Percentiles rank a stretch among this genome's conserved stretches.
Evolutionary conservation across 1,284 basidiomycete genomes (phyloP).

Genomic region (Schizopora paradoxa): DNA sequence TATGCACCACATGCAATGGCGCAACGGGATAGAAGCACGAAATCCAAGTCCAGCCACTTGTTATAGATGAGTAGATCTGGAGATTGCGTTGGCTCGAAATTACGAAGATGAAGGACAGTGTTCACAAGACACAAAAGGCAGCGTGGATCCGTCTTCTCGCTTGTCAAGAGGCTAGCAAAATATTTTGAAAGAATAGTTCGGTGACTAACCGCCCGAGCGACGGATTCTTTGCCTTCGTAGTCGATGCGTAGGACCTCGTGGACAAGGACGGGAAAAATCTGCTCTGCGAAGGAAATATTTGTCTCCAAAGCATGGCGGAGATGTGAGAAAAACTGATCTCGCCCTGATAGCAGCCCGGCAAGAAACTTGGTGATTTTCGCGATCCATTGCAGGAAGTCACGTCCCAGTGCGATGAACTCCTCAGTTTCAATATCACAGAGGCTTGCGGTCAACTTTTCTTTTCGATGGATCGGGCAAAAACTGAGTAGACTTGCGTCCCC

Average conservation of each 20-base stretch:
- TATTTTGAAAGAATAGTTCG: constrained; percentile 54
- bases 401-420: constrained; percentile 30
- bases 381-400: constrained; percentile 64
- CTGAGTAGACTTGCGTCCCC: constrained; percentile 50
- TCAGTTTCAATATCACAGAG: constrained; percentile 28
- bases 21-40: constrained; percentile 63
- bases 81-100: constrained; percentile 44
- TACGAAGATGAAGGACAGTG: constrained; percentile 76
- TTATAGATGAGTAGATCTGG: constrained; percentile 63
- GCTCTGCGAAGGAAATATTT: constrained; percentile 55
- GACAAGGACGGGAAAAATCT: constrained; percentile 71
- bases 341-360: constrained; percentile 48
- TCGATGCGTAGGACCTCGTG: constrained; percentile 58
- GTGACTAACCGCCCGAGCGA: constrained; percentile 26
- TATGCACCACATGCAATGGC: constrained; percentile 79
- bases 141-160: constrained; percentile 34
- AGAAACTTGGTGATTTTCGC: constrained; percentile 55
- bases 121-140: constrained; percentile 69
- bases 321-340: constrained; percentile 66
- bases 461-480: constrained; percentile 12
- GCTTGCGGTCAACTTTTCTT: background rate
- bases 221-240: constrained; percentile 11
- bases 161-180: constrained; percentile 54
- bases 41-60: constrained; percentile 82
- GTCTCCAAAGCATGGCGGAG: constrained; percentile 53